Base-by-base conservation (phyloP, 139 green algal genomes). In the Coccomyxa sp. region DNA sequence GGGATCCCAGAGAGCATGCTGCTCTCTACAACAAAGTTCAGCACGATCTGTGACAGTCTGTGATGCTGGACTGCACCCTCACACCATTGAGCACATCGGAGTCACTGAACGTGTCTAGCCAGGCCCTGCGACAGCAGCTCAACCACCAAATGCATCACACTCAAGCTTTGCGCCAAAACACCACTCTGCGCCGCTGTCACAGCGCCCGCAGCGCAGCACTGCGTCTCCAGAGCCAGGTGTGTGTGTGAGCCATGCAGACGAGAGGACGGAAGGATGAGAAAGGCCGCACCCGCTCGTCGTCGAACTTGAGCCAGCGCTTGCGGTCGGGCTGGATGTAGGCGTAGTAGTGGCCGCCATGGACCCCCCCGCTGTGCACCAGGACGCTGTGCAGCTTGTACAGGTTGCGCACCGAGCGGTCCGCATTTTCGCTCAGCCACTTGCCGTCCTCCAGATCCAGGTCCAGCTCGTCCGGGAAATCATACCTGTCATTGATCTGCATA, bases 261-360 rank as follows among this genome's bases (percentile, higher is more conserved):
- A n/a, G n/a, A n/a, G n/a, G n/a, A n/a, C n/a, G n/a, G n/a, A n/a
- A n/a, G n/a, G n/a, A n/a, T n/a, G n/a, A n/a, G n/a, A n/a, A n/a
- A n/a, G n/a, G n/a, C n/a, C n/a, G n/a, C n/a, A 76, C 91, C n/a
- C 83, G 83, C 76, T 98, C 96, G 74, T 99, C 95, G 73, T 99
- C 96, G 84, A 99, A 99, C 80, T 94, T 95, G 64, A 95, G 90
- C 95, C 95, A 99, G 69, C 88, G 81, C 73, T 89, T 80, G 64
- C 89, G 91, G 40, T 92, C 86, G 6, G 90, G 90, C 33, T 90
- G 78, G 70, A 94, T 88, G 84, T 88, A 96, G 8, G 95, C 93
- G 72, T 95, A 99, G 93, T 99, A 99, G 86, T 99, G 95, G 7
- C 95, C 95, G n/a, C 95, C 95, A 71, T 98, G 91, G 39, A 96